Evolutionary conservation across 345 rosid genomes (phyloP).

Genomic region (Mercurialis annua): DNA sequence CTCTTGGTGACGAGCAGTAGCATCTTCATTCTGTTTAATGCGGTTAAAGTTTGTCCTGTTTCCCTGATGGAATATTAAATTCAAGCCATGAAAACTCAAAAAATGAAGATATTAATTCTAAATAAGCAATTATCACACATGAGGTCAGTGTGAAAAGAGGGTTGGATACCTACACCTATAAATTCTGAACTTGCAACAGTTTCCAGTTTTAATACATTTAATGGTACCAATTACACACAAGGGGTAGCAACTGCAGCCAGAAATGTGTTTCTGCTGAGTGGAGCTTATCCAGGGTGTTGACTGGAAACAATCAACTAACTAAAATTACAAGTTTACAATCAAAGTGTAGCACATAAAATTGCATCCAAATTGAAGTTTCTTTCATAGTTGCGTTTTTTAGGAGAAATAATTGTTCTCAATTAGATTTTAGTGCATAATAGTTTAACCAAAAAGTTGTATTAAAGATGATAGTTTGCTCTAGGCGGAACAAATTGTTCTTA

Average conservation of each 20-base stretch:
- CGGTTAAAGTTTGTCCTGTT: constrained; percentile 53
- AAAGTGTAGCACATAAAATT: no score
- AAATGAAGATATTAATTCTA: neutral
- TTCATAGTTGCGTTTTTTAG: neutral
- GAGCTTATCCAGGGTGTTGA: no score
- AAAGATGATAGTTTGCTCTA: neutral
- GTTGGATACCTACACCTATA: neutral
- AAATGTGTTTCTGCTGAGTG: neutral
- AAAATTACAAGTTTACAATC: neutral
- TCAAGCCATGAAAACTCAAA: neutral
- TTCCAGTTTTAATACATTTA: neutral
- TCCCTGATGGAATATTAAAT: constrained; percentile 45
- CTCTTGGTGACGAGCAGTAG: constrained; percentile 43
- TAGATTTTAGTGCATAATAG: neutral
- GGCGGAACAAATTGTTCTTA: no score
- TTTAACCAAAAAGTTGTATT: no score
- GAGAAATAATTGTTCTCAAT: neutral
- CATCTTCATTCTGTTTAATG: constrained; percentile 46
- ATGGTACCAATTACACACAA: neutral
- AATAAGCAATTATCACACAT: neutral
- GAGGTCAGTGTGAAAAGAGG: neutral
- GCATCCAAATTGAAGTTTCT: neutral
- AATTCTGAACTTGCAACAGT: neutral
- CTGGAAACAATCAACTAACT: neutral
- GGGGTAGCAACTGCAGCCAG: neutral